Base-by-base conservation (phyloP, 306 rosid genomes). In the Sindora glabra region DNA sequence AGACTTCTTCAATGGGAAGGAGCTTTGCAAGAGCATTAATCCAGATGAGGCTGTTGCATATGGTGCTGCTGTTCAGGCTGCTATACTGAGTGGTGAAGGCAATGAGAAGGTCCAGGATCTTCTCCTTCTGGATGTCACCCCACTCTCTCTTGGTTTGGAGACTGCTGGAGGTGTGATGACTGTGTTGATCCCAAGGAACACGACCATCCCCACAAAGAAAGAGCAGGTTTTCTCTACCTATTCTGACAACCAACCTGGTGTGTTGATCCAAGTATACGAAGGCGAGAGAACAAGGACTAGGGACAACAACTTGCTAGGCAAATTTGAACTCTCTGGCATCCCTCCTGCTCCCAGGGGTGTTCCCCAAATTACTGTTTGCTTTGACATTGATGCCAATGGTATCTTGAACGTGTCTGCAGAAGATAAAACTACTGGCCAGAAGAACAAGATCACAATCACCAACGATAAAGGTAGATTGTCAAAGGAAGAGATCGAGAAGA, bases 281-380 rank as follows among this genome's bases (percentile, higher is more conserved):
- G 94, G 94, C 24, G 94, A 85, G 29, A 72, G 89, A 56, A 77
- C 89, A 3, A 82, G 94, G 46, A 82, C 84, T 6, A 76, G 84
- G 29, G 89, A 85, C 67, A 85, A 85, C 73, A 86, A 86, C 36
- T 64, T 86, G 77, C 77, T 86, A 0, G 94, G 94, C 3, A 86
- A 86, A 29, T 86, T 86, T 14, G 89, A 86, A 72, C 86, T 86
- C 10, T 86, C 89, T 0, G 89, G 94, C 24, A 86, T 86, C 46
- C 94, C 89, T 15, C 89, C 86, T n/a, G 94, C 94, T 1, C 94
- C 94, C 19, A 77, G 89, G 42, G 89, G 89, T 24, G 94, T 86
- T 9, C 94, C 94, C 13, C 89, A 86, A 34, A 86, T 86, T 60
- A 86, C 86, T 2, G 94, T 86, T 26, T 82, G 94, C 72, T 86